Conservation (phyloP, 2,329 filamentous ascomycete species). For the Calonectria pteridis region DNA sequence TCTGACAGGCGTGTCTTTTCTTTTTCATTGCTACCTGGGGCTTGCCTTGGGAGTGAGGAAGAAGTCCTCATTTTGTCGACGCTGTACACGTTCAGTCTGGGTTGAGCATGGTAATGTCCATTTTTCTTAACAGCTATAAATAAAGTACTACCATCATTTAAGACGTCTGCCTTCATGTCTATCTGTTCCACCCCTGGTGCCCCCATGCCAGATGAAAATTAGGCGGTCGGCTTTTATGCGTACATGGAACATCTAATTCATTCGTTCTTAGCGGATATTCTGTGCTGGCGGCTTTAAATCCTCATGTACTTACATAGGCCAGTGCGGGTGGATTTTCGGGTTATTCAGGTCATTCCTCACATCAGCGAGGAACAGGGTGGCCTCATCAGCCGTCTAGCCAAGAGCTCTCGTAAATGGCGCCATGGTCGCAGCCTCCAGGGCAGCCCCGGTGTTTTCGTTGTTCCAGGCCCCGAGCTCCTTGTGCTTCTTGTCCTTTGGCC, state of each 20-base stretch:
- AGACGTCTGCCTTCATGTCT: no score
- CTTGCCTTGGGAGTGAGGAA: slow-evolving; percentile 46
- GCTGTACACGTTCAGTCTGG: no score
- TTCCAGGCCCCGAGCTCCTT: slow-evolving; percentile 29
- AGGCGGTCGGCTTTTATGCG: neutral
- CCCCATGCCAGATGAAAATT: neutral
- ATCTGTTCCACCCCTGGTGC: no score
- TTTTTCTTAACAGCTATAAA: no score
- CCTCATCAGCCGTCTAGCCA: slow-evolving; percentile 23
- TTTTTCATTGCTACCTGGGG: slow-evolving; percentile 67
- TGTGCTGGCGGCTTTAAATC: no score
- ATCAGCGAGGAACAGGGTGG: slow-evolving; percentile 11
- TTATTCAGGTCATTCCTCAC: slow-evolving; percentile 20
- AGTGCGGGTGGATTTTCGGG: slow-evolving; percentile 22
- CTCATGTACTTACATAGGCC: slow-evolving; percentile 17
- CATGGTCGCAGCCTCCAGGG: slow-evolving; percentile 5
- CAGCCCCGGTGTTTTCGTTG: slow-evolving; percentile 14
- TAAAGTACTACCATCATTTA: no score
- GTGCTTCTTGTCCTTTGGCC: slow-evolving; percentile 6
- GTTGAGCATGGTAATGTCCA: no score
- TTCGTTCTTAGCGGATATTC: neutral
- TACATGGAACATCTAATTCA: neutral
- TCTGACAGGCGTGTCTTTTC: slow-evolving; percentile 73
- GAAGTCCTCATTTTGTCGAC: neutral
- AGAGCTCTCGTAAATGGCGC: slow-evolving; percentile 25